A percentile compares a stretch with the other conserved stretches of the same genome.
Evolutionary conservation across 2,329 filamentous ascomycete species (phyloP).

Genomic region (Teratosphaeria nubilosa): DNA sequence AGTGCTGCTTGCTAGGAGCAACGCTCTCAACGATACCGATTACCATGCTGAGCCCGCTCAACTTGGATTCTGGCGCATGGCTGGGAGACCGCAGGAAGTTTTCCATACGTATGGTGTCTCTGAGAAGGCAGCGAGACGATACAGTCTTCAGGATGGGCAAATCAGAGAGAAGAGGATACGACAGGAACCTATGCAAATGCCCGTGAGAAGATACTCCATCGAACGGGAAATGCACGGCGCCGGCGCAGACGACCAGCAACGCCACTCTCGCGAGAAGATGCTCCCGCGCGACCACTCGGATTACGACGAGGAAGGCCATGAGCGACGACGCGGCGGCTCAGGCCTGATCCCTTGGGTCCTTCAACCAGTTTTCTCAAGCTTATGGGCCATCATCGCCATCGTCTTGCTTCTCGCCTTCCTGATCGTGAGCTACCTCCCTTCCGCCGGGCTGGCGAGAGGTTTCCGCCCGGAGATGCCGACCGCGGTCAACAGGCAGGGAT

Average conservation of each 20-base stretch:
- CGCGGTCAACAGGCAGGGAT: constrained; percentile 42
- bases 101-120: constrained; percentile 74
- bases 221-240: constrained; percentile 12
- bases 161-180: constrained; percentile 33
- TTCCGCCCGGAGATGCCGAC: constrained; percentile 59
- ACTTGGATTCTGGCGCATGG: constrained; percentile 78
- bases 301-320: constrained; percentile 2
- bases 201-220: background rate
- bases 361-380: constrained; percentile 53
- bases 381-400: constrained; percentile 52
- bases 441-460: constrained; percentile 54
- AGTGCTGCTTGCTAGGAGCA: constrained; percentile 68
- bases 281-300: constrained; percentile 9
- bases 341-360: constrained; percentile 61
- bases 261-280: constrained; percentile 34
- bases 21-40: constrained; percentile 51
- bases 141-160: constrained; percentile 40
- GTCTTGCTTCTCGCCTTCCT: constrained; percentile 61
- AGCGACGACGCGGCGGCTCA: constrained; percentile 3
- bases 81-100: constrained; percentile 51
- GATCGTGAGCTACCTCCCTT: constrained; percentile 63
- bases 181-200: background rate
- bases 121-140: constrained; percentile 41
- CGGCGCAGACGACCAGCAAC: constrained; percentile 24
- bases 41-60: constrained; percentile 44